Conservation (phyloP, 805 yeast genomes). For the Hanseniaspora lindneri region DNA sequence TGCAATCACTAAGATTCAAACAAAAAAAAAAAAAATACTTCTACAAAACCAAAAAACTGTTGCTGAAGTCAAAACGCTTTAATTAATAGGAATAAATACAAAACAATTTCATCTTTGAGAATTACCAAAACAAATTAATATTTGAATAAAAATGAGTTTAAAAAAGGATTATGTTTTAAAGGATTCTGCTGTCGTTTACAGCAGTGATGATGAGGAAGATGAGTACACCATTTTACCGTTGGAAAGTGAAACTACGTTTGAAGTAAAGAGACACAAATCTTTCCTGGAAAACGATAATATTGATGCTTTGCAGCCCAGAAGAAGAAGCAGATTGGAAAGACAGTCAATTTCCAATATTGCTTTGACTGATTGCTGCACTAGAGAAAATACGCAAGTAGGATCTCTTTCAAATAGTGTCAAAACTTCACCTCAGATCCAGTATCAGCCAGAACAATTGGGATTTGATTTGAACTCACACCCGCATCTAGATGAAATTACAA, state of each 20-base stretch:
- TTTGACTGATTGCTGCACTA: constrained; percentile 8
- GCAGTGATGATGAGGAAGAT: neutral
- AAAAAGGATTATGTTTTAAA: neutral
- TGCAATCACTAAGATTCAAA: too few relatives aligned
- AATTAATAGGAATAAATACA: too few relatives aligned
- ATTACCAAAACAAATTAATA: too few relatives aligned
- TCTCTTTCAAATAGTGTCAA: constrained; percentile 15
- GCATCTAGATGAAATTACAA: neutral
- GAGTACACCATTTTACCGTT: neutral
- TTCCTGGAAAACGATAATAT: constrained; percentile 64
- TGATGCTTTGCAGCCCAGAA: constrained; percentile 50
- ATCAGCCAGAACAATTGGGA: too few relatives aligned
- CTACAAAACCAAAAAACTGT: too few relatives aligned
- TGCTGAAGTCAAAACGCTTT: too few relatives aligned
- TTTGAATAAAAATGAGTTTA: neutral
- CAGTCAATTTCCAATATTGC: constrained; percentile 20
- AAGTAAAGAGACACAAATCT: constrained; percentile 29
- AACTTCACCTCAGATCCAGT: neutral
- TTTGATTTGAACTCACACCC: too few relatives aligned
- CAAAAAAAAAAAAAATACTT: too few relatives aligned
- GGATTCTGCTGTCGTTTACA: constrained; percentile 32
- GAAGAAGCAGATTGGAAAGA: constrained; percentile 30
- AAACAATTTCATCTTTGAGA: too few relatives aligned
- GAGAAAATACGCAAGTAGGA: constrained; percentile 5
- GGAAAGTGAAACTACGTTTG: neutral